A percentile compares a stretch with the other conserved stretches of the same genome.
These are phyloP conservation scores for Cyclotella atomus DNA, from an alignment of 108 stramenopile genomes.

Conservation along the genomic window DNA sequence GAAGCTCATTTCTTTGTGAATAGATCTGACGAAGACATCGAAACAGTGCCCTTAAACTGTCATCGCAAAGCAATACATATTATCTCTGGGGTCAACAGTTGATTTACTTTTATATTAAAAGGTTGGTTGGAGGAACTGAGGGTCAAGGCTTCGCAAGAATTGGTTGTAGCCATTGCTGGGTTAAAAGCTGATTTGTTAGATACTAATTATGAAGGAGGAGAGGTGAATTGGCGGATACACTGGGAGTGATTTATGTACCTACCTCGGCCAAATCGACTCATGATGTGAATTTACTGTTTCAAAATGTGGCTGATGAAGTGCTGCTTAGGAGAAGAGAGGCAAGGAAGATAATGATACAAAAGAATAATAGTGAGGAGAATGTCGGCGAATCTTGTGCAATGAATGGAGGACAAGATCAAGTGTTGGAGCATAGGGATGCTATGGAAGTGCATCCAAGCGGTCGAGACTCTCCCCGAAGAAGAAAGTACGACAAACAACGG, in stretches of 20 bases:
- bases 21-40: too few relatives aligned
- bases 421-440: background rate
- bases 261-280: slow-evolving; percentile 73
- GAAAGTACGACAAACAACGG: slow-evolving; percentile 23
- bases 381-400: background rate
- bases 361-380: slow-evolving; percentile 1
- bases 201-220: too few relatives aligned
- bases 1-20: too few relatives aligned
- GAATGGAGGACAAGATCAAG: background rate
- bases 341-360: background rate
- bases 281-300: slow-evolving; percentile 70
- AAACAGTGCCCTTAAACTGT: too few relatives aligned
- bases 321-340: slow-evolving; percentile 24
- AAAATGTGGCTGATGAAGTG: slow-evolving; percentile 69
- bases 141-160: too few relatives aligned
- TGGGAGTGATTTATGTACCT: slow-evolving; percentile 65
- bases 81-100: too few relatives aligned
- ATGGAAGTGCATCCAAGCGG: background rate
- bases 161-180: too few relatives aligned
- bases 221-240: slow-evolving; percentile 61
- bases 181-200: too few relatives aligned
- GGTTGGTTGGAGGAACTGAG: too few relatives aligned
- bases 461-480: slow-evolving; percentile 5
- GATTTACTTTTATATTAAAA: too few relatives aligned
- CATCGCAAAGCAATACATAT: too few relatives aligned